Evolutionary conservation across 306 rosid species (phyloP), one percentile per base, ranked within the genome.

Genomic region (Corylus heterophylla): DNA sequence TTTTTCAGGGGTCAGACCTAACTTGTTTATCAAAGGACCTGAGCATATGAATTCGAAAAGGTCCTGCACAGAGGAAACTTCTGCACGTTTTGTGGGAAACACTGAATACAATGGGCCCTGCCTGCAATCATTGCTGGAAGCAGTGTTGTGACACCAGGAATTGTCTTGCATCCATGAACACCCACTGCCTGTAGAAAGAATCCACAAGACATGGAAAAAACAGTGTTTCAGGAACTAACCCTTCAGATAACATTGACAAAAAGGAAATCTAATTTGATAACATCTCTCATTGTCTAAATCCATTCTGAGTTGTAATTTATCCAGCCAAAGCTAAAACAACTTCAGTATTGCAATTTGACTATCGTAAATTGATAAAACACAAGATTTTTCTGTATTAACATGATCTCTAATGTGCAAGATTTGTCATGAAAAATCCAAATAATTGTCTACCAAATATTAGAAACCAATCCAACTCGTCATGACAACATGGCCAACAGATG

Each of bases 41-140:
- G 93, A 89, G 87, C 97, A 91, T 83, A 95, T 95, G 83, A 93
- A 90, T 7, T 83, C 89, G 51, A 64, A 93, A 81, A 95, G 93
- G 75, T 93, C 93, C 83, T 89, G 81, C 81, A 95, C 90, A 59
- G 88, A 83, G 78, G 94, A 86, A 69, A 91, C 91, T 86, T 90
- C 84, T 3, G 99, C 98, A 51, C 85, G 86, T 80, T 88, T 77
- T 73, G 85, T 10, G 7, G 96, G 98, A 69, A 87, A 85, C 50
- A 80, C 82, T 13, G 89, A 90, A 86, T 75, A 54, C 61, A 87
- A 8, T 70, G 85, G 81, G 69, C 90, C 83, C 75, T 31, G 77
- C 54, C 68, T 75, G 76, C 71, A 74, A 61, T 79, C 91, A 66
- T 7, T 83, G 78, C 82, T 58, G 27, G 58, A 52, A 77, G 78